A percentile compares a stretch with the other conserved stretches of the same genome.
Conservation (phyloP, 441 rosid species). For the Gossypium trilobum region DNA sequence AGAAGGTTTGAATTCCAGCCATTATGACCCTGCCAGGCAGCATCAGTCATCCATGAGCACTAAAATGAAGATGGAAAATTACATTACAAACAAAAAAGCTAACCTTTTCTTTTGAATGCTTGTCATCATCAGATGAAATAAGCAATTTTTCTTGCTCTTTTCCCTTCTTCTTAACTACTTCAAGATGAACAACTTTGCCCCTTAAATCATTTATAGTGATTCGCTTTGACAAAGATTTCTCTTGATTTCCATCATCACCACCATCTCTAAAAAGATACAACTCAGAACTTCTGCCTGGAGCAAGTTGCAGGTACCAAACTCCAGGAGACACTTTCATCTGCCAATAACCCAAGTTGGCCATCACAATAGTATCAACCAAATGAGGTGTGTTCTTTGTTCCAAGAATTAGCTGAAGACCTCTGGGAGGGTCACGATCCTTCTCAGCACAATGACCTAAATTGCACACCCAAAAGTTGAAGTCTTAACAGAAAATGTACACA, state of each 20-base stretch:
- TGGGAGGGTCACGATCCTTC: conserved; percentile 94
- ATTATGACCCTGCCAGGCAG: conserved; percentile 36
- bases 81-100: conserved; percentile 8
- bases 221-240: conserved; percentile 50
- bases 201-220: conserved; percentile 84
- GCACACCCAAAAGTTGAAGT: conserved; percentile 9
- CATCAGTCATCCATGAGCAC: conserved; percentile 1
- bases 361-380: conserved; percentile 93
- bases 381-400: conserved; percentile 89
- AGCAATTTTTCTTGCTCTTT: conserved; percentile 88
- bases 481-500: neutral
- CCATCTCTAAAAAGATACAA: conserved; percentile 62
- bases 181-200: conserved; percentile 94
- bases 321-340: conserved; percentile 99
- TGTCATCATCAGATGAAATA: conserved; percentile 55
- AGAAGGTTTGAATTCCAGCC: conserved; percentile 86
- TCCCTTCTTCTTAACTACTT: conserved; percentile 83
- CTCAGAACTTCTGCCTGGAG: conserved; percentile 94
- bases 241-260: conserved; percentile 39
- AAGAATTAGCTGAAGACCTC: conserved; percentile 95
- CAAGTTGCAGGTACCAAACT: conserved; percentile 96
- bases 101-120: conserved; percentile 40
- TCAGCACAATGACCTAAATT: conserved; percentile 87
- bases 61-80: neutral
- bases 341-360: conserved; percentile 99